Conservation (phyloP, 2,329 filamentous ascomycete genomes). For the Claviceps digitariae region DNA sequence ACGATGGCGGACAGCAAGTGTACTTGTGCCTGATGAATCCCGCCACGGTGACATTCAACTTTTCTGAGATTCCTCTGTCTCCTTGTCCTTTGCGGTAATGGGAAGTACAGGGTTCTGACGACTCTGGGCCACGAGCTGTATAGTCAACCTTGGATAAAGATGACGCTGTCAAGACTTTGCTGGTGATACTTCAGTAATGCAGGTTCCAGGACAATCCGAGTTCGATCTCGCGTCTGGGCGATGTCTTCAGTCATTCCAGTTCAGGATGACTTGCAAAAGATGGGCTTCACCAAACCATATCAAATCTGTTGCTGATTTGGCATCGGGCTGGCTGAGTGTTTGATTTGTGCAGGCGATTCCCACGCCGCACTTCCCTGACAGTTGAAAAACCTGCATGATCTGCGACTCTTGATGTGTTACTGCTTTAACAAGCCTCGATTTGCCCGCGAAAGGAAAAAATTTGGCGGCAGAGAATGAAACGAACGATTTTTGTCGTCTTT, state of each 20-base stretch:
- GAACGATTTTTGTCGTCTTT: neutral
- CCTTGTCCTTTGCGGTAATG: neutral
- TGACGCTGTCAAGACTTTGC: neutral
- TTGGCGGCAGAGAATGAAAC: neutral
- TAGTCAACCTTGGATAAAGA: neutral
- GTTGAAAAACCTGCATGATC: neutral
- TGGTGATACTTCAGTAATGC: neutral
- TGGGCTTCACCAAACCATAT: neutral
- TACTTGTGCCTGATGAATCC: neutral
- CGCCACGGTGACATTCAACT: neutral
- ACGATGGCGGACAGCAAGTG: neutral
- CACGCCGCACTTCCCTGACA: neutral
- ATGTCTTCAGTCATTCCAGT: neutral
- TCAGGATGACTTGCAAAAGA: neutral
- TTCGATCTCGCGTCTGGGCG: neutral
- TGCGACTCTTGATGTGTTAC: neutral
- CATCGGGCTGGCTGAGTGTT: neutral
- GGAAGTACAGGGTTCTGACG: neutral
- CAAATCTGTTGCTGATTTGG: neutral
- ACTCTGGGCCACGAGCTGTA: neutral
- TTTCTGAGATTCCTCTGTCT: neutral
- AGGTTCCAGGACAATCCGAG: neutral
- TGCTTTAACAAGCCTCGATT: neutral
- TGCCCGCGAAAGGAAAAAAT: neutral
- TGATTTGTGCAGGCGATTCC: neutral